These are phyloP conservation scores for Wilcoxina mikolae DNA, from an alignment of 495 filamentous ascomycete genomes.

Conservation along the genomic window DNA sequence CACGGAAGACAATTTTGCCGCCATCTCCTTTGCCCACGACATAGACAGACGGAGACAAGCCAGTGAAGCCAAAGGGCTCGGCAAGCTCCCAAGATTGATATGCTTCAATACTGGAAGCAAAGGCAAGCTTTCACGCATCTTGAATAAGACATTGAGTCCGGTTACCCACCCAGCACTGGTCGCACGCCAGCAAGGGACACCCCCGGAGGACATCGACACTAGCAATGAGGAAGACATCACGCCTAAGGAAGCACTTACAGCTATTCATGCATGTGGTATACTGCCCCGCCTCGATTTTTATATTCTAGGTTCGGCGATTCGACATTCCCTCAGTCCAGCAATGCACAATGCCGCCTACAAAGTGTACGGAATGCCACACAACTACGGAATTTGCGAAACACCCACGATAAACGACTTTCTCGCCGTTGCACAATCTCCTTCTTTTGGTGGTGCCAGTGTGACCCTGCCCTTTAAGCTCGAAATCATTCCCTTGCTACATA, in stretches of 20 bases:
- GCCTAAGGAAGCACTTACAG: constrained; percentile 42
- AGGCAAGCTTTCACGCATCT: constrained; percentile 51
- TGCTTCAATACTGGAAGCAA: constrained; percentile 58
- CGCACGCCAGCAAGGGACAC: constrained; percentile 18
- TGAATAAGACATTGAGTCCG: constrained; percentile 52
- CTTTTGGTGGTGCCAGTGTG: constrained; percentile 61
- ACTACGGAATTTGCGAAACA: constrained; percentile 50
- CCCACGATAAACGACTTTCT: constrained; percentile 50
- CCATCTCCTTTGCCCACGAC: constrained; percentile 17
- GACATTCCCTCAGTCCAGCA: constrained; percentile 59
- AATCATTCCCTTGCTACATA: constrained; percentile 50
- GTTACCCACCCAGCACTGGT: constrained; percentile 51
- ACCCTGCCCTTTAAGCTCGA: constrained; percentile 64
- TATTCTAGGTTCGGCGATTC: constrained; percentile 56
- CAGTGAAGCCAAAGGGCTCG: constrained; percentile 27
- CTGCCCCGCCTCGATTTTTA: constrained; percentile 59
- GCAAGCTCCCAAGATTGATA: constrained; percentile 40
- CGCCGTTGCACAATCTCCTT: constrained; percentile 43
- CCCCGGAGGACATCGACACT: constrained; percentile 15
- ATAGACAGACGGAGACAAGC: constrained; percentile 30
- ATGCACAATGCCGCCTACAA: constrained; percentile 68
- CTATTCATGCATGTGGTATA: constrained; percentile 41
- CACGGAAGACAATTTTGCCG: constrained; percentile 34
- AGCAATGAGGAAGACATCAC: constrained; percentile 37
- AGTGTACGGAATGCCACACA: constrained; percentile 57